A percentile compares a stretch with the other conserved stretches of the same genome.
Evolutionary conservation across 768 basidiomycete genomes (phyloP).

Genomic region (Neoboletus magnificus): DNA sequence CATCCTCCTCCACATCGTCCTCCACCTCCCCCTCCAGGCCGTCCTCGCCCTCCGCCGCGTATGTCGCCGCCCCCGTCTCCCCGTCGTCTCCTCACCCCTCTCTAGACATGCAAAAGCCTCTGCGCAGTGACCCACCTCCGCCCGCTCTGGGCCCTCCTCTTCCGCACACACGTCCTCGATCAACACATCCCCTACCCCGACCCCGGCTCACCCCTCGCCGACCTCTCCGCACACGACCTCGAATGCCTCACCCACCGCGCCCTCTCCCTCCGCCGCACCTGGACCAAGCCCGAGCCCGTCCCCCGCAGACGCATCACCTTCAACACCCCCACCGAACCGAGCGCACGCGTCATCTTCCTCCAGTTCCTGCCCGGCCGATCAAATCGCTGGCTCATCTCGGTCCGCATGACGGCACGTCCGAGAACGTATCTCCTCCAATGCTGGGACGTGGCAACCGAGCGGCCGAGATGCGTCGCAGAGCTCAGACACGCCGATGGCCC

Average conservation of each 20-base stretch:
- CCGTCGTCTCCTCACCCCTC: not conserved
- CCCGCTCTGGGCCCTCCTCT: constrained; percentile 47
- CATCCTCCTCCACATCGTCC: constrained; percentile 43
- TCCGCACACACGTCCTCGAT: constrained; percentile 41
- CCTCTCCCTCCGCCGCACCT: constrained; percentile 44
- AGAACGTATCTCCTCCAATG: constrained; percentile 45
- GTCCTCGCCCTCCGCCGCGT: constrained; percentile 50
- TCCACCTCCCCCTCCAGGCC: constrained; percentile 38
- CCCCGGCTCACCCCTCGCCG: constrained; percentile 23
- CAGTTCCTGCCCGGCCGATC: constrained; percentile 45
- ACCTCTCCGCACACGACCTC: constrained; percentile 42
- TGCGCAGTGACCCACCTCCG: constrained; percentile 42
- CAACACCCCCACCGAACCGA: constrained; percentile 17
- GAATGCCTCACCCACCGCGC: constrained; percentile 42
- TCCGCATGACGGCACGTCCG: constrained; percentile 29
- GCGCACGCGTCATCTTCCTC: constrained; percentile 41
- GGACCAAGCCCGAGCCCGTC: constrained; percentile 43
- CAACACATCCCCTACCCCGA: constrained; percentile 47
- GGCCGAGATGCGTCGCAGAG: constrained; percentile 42
- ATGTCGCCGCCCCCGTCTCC: constrained; percentile 2
- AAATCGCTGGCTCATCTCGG: constrained; percentile 46
- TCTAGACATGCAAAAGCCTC: constrained; percentile 48
- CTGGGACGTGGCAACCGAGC: constrained; percentile 46
- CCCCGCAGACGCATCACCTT: constrained; percentile 28
- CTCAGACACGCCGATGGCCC: constrained; percentile 31